Evolutionary conservation across 2,329 filamentous ascomycete species (phyloP).

Genomic region (Gliomastix tumulicola): DNA sequence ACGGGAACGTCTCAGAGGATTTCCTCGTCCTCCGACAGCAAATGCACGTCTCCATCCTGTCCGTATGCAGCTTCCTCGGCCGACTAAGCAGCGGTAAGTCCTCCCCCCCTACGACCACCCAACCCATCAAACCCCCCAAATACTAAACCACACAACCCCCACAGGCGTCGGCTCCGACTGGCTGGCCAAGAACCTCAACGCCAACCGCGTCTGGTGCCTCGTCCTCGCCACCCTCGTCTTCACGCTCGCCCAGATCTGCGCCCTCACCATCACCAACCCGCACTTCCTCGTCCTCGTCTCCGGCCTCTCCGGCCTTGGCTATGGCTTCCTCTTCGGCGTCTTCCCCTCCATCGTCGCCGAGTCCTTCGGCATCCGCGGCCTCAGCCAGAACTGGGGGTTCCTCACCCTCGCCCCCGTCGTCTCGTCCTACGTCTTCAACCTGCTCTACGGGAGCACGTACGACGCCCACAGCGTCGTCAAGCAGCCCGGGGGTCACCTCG

Average conservation of each 20-base stretch:
- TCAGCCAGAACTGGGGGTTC: constrained; percentile 93
- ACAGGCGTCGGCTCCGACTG: constrained; percentile 83
- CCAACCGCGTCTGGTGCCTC: constrained; percentile 87
- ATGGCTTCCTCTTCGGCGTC: constrained; percentile 90
- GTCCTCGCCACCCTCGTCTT: constrained; percentile 74
- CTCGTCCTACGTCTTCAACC: constrained; percentile 85
- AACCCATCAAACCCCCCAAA: too few relatives aligned
- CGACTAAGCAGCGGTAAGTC: constrained; percentile 66
- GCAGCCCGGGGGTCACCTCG: constrained; percentile 59
- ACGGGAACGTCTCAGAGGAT: constrained; percentile 61
- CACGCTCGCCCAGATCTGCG: constrained; percentile 69
- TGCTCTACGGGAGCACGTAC: constrained; percentile 80
- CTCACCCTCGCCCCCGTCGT: constrained; percentile 88
- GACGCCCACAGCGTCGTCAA: constrained; percentile 70
- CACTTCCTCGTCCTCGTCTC: constrained; percentile 73
- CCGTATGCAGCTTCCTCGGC: constrained; percentile 77
- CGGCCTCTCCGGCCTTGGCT: constrained; percentile 76
- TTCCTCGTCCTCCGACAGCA: constrained; percentile 79
- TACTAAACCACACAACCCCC: too few relatives aligned
- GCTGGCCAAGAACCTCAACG: constrained; percentile 71
- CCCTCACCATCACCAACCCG: constrained; percentile 69
- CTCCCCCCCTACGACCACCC: too few relatives aligned
- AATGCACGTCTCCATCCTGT: constrained; percentile 92
- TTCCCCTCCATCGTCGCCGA: constrained; percentile 87
- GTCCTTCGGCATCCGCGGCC: constrained; percentile 80